A percentile compares a stretch with the other conserved stretches of the same genome.
Conservation (phyloP, 257 asterid species). For the Parsonsia alboflavescens region DNA sequence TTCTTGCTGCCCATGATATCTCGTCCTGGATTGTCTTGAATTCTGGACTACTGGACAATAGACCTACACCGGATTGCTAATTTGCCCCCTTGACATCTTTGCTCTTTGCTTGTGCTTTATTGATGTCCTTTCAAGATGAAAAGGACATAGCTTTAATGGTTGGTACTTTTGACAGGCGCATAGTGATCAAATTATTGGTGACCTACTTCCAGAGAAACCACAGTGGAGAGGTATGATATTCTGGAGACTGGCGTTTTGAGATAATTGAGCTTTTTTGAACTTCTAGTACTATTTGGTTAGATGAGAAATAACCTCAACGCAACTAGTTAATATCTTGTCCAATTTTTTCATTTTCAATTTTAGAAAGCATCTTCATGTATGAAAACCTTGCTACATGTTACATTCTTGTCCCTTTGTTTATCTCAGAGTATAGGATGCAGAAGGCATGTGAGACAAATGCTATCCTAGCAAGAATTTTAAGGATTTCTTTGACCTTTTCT, state of each 20-base stretch:
- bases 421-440: background rate
- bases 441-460: background rate
- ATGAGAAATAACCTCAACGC: background rate
- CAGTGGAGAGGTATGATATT: slow-evolving; percentile 78
- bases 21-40: background rate
- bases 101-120: background rate
- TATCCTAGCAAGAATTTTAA: background rate
- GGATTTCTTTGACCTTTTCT: background rate
- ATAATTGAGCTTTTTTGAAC: background rate
- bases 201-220: slow-evolving; percentile 96
- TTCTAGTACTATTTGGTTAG: background rate
- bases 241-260: background rate
- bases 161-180: slow-evolving; percentile 64
- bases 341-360: background rate
- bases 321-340: background rate
- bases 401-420: background rate
- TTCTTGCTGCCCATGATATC: background rate
- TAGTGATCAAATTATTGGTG: slow-evolving; percentile 87
- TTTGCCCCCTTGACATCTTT: background rate
- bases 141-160: slow-evolving; percentile 3
- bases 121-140: background rate
- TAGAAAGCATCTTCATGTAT: background rate
- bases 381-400: background rate
- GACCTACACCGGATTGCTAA: background rate
- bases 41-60: background rate